phyloP scores from a whole-genome alignment of 805 yeast genomes.

The Pichia californica region DNA sequence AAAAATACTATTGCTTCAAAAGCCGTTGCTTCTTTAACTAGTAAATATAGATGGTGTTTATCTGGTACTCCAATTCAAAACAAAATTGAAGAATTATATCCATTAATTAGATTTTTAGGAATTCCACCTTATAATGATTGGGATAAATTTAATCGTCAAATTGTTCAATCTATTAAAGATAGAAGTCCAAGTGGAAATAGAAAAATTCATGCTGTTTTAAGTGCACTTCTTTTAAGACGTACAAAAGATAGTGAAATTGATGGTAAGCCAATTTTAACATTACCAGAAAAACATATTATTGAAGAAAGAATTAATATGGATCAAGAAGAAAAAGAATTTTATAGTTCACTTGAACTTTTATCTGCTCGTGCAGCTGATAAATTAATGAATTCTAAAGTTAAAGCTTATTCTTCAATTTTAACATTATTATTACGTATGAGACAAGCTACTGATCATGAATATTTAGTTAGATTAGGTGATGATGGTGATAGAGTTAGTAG shows the following conservation, averaged over 20 bases:
- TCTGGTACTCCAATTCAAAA: conserved; percentile 60
- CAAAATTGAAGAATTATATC: conserved; percentile 46
- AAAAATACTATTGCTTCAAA: conserved; percentile 42
- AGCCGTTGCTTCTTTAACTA: conserved; percentile 36
- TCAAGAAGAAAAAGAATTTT: conserved; percentile 50
- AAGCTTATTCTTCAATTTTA: conserved; percentile 51
- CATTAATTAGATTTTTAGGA: conserved; percentile 42
- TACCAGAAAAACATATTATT: conserved; percentile 57
- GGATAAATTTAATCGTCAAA: conserved; percentile 45
- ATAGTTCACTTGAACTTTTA: conserved; percentile 47
- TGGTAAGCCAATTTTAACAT: conserved; percentile 65
- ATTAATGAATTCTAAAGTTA: conserved; percentile 30
- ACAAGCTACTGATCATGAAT: conserved; percentile 81
- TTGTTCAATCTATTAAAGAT: conserved; percentile 48
- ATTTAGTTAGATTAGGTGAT: conserved; percentile 61
- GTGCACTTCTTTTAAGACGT: conserved; percentile 70
- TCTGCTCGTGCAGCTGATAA: conserved; percentile 47
- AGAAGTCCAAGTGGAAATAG: conserved; percentile 30
- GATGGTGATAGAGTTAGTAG: conserved; percentile 34
- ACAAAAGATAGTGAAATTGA: conserved; percentile 66
- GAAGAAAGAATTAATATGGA: conserved; percentile 44
- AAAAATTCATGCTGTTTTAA: conserved; percentile 60
- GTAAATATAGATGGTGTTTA: conserved; percentile 41
- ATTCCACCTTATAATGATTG: conserved; percentile 64
- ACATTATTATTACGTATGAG: conserved; percentile 70